These are phyloP conservation scores for Blastobotrys apis DNA, from an alignment of 1,139 yeast species.

Conservation along the genomic window DNA sequence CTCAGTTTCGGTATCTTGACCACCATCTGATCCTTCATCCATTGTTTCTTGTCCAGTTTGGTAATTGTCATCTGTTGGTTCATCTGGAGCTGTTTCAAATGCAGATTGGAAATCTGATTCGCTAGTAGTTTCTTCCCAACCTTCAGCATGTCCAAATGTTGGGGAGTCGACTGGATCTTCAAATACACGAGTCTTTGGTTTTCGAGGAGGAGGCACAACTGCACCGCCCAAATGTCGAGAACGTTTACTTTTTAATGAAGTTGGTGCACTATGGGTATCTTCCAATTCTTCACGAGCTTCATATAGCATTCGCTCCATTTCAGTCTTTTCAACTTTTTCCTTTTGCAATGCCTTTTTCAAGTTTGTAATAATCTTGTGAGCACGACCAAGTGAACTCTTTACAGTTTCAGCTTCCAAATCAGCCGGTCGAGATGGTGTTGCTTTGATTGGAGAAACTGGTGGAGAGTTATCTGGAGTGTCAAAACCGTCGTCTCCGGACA, in stretches of 20 bases:
- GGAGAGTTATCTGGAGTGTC: conserved; percentile 37
- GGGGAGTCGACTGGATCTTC: conserved; percentile 12
- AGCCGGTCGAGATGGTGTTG: conserved; percentile 47
- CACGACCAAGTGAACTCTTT: conserved; percentile 60
- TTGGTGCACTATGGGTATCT: conserved; percentile 10
- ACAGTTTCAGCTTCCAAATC: conserved; percentile 65
- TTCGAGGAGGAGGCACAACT: conserved; percentile 12
- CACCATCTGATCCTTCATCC: conserved; percentile 30
- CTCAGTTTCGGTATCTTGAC: conserved; percentile 35
- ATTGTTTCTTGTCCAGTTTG: conserved; percentile 33
- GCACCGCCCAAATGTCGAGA: conserved; percentile 17
- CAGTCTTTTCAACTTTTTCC: conserved; percentile 37
- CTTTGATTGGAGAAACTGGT: conserved; percentile 41
- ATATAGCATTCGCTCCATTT: conserved; percentile 29
- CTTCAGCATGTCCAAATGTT: conserved; percentile 17
- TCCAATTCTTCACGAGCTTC: conserved; percentile 28
- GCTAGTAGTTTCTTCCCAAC: conserved; percentile 28
- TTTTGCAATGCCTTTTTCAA: conserved; percentile 29
- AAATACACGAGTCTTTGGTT: conserved; percentile 12
- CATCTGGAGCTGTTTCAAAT: conserved; percentile 33
- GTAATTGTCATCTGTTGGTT: conserved; percentile 35
- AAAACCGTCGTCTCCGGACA: conserved; percentile 29
- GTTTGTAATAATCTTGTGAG: conserved; percentile 45
- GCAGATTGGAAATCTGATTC: conserved; percentile 34
- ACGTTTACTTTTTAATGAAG: conserved; percentile 19